Percentiles rank a stretch among this genome's conserved stretches.
Conservation (phyloP, 768 basidiomycete species). For the Boletus barrowsii region DNA sequence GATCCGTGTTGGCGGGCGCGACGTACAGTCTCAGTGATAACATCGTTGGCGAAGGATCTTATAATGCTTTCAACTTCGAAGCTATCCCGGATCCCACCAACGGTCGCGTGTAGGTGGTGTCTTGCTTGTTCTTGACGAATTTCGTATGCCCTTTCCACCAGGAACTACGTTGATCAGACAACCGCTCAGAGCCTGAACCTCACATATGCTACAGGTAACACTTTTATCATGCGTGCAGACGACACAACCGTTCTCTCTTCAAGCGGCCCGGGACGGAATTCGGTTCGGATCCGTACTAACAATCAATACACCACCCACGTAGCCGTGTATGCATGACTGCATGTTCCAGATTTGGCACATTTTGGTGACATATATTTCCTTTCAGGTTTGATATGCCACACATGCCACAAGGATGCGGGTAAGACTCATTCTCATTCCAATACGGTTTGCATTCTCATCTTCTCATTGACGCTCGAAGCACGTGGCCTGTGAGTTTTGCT, state of each 20-base stretch:
- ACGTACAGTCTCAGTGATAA: slow-evolving; percentile 27
- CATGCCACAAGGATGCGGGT: slow-evolving; percentile 38
- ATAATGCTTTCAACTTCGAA: slow-evolving; percentile 31
- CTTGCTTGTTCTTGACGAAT: not conserved
- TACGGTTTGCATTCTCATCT: not conserved
- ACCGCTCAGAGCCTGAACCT: slow-evolving; percentile 29
- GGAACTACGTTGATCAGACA: slow-evolving; percentile 33
- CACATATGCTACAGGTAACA: slow-evolving; percentile 24
- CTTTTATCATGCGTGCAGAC: slow-evolving; percentile 38
- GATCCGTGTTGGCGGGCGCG: slow-evolving; percentile 17
- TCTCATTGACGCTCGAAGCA: slow-evolving; percentile 18
- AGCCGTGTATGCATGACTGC: slow-evolving; percentile 25
- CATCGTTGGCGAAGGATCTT: slow-evolving; percentile 31
- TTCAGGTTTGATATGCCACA: slow-evolving; percentile 33
- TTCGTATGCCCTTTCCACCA: slow-evolving; percentile 5
- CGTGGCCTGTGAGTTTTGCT: slow-evolving; percentile 34
- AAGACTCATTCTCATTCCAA: slow-evolving; percentile 8
- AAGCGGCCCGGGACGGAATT: slow-evolving; percentile 34
- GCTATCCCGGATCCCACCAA: slow-evolving; percentile 36
- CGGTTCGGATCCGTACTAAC: slow-evolving; percentile 33
- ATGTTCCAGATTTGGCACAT: not conserved
- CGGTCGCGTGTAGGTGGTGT: slow-evolving; percentile 33
- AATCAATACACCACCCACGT: slow-evolving; percentile 34
- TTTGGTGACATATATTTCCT: not conserved
- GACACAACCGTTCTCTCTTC: slow-evolving; percentile 29